These are phyloP conservation scores for Fistulifera pelliculosa DNA, from an alignment of 108 stramenopile species.

Conservation along the genomic window DNA sequence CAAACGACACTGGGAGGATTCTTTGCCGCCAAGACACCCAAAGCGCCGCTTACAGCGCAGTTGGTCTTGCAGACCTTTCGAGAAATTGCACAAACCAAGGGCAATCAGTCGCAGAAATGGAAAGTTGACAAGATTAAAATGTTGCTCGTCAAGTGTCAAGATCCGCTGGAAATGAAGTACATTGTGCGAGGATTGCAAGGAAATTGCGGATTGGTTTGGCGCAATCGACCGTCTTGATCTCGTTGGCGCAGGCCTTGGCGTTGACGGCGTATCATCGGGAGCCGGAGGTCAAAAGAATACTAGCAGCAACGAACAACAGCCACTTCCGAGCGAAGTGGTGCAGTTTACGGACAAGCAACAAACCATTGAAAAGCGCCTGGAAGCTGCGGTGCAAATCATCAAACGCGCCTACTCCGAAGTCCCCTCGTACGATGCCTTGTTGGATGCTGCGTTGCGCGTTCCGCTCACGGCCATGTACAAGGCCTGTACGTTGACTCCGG, in stretches of 20 bases:
- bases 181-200: constrained; percentile 96
- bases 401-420: constrained; percentile 96
- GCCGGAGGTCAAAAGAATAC: neutral
- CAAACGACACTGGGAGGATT: constrained; percentile 82
- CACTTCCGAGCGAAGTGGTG: constrained; percentile 27
- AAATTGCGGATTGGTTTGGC: constrained; percentile 96
- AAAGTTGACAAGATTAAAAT: constrained; percentile 92
- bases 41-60: constrained; percentile 54
- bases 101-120: constrained; percentile 78
- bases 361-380: constrained; percentile 65
- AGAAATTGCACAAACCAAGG: constrained; percentile 76
- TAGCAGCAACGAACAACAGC: neutral
- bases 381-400: constrained; percentile 80
- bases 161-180: constrained; percentile 88
- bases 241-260: constrained; percentile 87
- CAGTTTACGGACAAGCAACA: constrained; percentile 26
- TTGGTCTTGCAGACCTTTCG: constrained; percentile 59
- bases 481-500: constrained; percentile 80
- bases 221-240: constrained; percentile 87
- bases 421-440: constrained; percentile 81
- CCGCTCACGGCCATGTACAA: constrained; percentile 70
- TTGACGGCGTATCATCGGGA: constrained; percentile 24
- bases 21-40: constrained; percentile 41
- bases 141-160: constrained; percentile 63
- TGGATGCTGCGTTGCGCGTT: constrained; percentile 71